Evolutionary conservation across 1,139 yeast genomes (phyloP), one percentile per base, ranked within the genome.

Genomic region (Suhomyces wounanorum): DNA sequence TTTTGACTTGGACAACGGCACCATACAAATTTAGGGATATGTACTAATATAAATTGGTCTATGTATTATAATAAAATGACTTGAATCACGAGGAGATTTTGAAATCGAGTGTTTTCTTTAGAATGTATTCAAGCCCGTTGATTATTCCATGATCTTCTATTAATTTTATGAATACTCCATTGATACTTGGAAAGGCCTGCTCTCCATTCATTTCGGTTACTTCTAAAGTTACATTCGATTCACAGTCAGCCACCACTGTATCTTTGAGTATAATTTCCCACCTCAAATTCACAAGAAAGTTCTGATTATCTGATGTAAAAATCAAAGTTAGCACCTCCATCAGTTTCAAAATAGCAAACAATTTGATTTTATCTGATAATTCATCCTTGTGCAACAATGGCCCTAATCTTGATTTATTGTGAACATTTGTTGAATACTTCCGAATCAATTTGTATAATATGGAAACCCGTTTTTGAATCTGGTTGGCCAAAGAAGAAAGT

Each of bases 231-330:
- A 73, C 45, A 3, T 54, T 49, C 0, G 73, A 62, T 28, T 61
- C 66, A 55, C 75, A 68, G 16, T 64, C 66, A 6, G 71, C 77
- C 0, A 60, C 54, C 0, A 64, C 52, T 3, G 54, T 44, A 48
- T 71, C 68, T 1, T 51, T 49, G 8, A 72, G 47, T 0, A 57
- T 49, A 2, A 75, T 59, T 14, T 63, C 63, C 78, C 78, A 75
- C 10, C 45, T 48, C 11, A 75, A 47, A 23, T 17, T 28, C 6
- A 56, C 55, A 8, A 28, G 11, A 9, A 25, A 44, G 7, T 10
- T n/a, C 2, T 8, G n/a, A 8, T 35, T 50, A 9, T 33, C 45
- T 11, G 47, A 38, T 5, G 37, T 33, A 40, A 43, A 53, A 25
- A 47, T 23, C 33, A 69, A 58, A 35, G 60, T 62, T 3, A 70